Evolutionary conservation across 129 eudicot species (phyloP), one percentile per base, ranked within the genome.

Genomic region (Artemisia annua): DNA sequence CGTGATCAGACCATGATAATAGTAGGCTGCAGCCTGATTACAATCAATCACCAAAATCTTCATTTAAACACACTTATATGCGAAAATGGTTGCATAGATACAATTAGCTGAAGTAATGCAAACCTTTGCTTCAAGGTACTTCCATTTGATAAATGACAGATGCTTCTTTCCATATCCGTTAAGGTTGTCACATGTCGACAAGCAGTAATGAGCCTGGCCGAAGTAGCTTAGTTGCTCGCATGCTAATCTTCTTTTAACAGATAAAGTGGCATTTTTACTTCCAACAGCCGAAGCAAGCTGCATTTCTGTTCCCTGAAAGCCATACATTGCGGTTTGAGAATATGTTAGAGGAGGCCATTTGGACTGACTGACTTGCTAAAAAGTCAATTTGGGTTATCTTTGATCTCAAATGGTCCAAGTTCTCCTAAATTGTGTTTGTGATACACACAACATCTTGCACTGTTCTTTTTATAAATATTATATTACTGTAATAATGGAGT

Each of bases 171-270:
- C 76, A 46, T 85, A 74, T 70, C 74, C 82, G 2, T 82, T 74
- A 32, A 74, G 77, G 75, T 75, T 73, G 44, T 78, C 80, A 72
- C 80, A 82, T 64, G 84, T 86, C 26, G 94, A 83, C 78, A 95
- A 84, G 85, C 84, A 81, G 72, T 75, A 81, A 76, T 90, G 93
- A 58, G 96, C 93, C 97, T 83, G 96, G 15, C 87, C 83, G 30
- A 70, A 87, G 66, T 73, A 95, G 74, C 87, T 90, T 54, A 86
- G 68, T 71, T 81, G 89, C 80, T 95, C 99, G 63, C 99, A 95
- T 44, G 99, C 97, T 71, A 95, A 76, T 79, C 99, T 86, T 85
- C 99, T 85, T 74, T 90, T 90, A 15, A 95, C 99, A 2, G 99
- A 83, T 76, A 85, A 79, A 69, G 96, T 88, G 19, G 96, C 99